phyloP scores from a whole-genome alignment of 148 eudicot genomes.

The Tetragonia tetragonoides region DNA sequence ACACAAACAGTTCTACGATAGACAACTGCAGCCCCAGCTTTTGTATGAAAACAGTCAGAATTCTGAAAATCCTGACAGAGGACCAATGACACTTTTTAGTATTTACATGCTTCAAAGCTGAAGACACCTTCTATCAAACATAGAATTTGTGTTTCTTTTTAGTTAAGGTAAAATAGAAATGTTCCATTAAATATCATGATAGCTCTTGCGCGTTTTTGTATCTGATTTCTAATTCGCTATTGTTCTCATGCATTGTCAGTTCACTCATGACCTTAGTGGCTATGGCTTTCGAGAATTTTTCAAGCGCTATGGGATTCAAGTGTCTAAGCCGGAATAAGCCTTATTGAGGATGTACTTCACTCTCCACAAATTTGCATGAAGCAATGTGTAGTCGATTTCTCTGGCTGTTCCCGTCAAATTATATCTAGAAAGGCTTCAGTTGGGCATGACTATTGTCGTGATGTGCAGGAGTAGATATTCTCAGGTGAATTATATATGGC shows the following conservation, averaged over 20 bases:
- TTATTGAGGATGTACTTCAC: not conserved
- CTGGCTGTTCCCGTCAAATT: not conserved
- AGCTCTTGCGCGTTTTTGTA: not conserved
- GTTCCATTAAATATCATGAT: not conserved
- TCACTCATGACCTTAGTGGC: conserved; percentile 68
- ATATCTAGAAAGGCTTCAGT: not conserved
- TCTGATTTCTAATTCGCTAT: conserved; percentile 8
- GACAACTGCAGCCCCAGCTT: not conserved
- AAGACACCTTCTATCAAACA: not conserved
- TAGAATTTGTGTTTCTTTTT: no score
- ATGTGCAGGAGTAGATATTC: not conserved
- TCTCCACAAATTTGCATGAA: not conserved
- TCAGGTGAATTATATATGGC: not conserved
- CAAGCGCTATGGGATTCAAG: conserved; percentile 50
- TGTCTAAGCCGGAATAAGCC: conserved; percentile 33
- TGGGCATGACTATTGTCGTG: not conserved
- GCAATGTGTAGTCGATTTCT: not conserved
- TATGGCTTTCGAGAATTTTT: conserved; percentile 80
- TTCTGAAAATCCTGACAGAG: not conserved
- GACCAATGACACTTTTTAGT: not conserved
- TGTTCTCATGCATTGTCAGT: conserved; percentile 37
- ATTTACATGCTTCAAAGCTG: not conserved
- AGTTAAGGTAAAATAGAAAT: no score
- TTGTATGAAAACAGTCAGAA: not conserved
- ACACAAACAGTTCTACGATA: not conserved